phyloP scores from a whole-genome alignment of 345 rosid species.

The Rhizophora mangle region DNA sequence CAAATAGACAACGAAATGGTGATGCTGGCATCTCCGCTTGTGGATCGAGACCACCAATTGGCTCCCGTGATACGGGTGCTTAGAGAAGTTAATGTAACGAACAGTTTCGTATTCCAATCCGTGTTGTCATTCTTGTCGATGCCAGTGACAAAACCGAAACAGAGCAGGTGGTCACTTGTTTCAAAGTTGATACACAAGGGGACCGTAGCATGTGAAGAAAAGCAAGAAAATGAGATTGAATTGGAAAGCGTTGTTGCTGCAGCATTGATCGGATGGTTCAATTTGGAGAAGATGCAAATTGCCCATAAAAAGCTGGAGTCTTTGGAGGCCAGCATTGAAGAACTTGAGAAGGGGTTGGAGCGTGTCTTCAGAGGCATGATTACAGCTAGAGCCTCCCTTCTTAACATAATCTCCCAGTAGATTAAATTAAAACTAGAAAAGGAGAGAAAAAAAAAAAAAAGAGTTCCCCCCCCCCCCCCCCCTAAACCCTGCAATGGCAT shows the following conservation, averaged over 20 bases:
- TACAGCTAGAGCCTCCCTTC: conserved; percentile 56
- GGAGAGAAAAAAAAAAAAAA: neutral
- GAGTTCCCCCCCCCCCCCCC: too few relatives aligned
- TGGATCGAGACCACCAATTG: too few relatives aligned
- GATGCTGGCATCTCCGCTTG: too few relatives aligned
- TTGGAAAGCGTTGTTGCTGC: conserved; percentile 40
- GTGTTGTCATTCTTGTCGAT: too few relatives aligned
- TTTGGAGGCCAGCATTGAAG: conserved; percentile 41
- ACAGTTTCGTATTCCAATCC: too few relatives aligned
- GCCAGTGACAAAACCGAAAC: too few relatives aligned
- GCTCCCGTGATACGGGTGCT: too few relatives aligned
- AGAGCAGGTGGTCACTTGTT: too few relatives aligned
- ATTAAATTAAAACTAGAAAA: neutral
- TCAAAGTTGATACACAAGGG: too few relatives aligned
- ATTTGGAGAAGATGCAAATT: conserved; percentile 29
- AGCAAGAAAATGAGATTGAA: conserved; percentile 36
- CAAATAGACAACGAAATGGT: too few relatives aligned
- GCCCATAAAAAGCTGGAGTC: conserved; percentile 40
- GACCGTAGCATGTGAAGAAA: conserved; percentile 7
- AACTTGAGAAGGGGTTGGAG: conserved; percentile 53
- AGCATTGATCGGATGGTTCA: conserved; percentile 10
- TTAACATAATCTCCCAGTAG: conserved; percentile 64
- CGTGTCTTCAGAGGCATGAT: conserved; percentile 52
- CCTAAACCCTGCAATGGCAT: conserved; percentile 17
- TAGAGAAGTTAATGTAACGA: too few relatives aligned